A percentile compares a stretch with the other conserved stretches of the same genome.
Evolutionary conservation across 306 rosid species (phyloP).

Genomic region (Dryas drummondii): DNA sequence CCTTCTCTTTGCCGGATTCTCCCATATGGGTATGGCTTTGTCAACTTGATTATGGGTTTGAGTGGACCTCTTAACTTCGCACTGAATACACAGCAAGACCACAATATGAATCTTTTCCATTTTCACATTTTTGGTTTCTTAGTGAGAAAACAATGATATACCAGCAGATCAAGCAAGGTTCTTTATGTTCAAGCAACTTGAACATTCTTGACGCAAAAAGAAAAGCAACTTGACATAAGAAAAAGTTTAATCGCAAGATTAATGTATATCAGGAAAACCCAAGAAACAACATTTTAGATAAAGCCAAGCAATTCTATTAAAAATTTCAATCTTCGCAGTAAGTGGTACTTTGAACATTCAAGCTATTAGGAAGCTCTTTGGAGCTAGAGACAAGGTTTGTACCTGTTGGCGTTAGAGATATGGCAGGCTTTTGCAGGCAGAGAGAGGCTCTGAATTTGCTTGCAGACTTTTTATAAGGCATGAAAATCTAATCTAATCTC

Average conservation of each 20-base stretch:
- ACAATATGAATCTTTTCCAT: neutral
- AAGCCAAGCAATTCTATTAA: neutral
- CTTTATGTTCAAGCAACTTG: neutral
- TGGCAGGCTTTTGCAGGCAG: slow-evolving; percentile 2
- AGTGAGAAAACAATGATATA: neutral
- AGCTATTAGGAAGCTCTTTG: neutral
- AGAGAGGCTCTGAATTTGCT: neutral
- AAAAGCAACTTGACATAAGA: neutral
- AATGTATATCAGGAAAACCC: neutral
- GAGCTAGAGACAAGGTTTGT: neutral
- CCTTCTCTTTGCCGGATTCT: slow-evolving; percentile 38
- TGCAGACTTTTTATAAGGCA: neutral
- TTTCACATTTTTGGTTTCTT: neutral
- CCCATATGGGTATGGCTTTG: slow-evolving; percentile 34
- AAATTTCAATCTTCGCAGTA: neutral
- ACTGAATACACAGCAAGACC: slow-evolving; percentile 12
- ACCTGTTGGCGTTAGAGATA: slow-evolving; percentile 3
- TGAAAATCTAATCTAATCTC: slow-evolving; percentile 12
- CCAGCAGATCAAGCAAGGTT: neutral
- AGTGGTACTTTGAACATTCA: neutral
- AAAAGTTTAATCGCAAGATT: neutral
- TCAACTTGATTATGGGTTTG: neutral
- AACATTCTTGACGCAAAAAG: neutral
- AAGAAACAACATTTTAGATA: neutral
- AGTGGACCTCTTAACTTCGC: neutral